A percentile compares a stretch with the other conserved stretches of the same genome.
Evolutionary conservation across 805 yeast species (phyloP).

Genomic region (fission yeast (Schizosaccharomyces pombe)): DNA sequence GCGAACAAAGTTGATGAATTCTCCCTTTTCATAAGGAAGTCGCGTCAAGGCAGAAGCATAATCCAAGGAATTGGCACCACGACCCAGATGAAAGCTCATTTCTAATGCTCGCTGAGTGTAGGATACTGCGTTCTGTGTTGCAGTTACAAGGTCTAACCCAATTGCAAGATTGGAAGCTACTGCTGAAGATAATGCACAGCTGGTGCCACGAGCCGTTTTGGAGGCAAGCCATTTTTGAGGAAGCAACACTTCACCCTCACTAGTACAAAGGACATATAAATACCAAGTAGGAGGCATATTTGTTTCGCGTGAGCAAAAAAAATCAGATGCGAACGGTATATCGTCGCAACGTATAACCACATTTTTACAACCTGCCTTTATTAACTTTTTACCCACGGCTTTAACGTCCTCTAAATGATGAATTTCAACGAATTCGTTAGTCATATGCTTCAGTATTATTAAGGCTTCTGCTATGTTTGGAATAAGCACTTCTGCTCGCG

Average conservation of each 20-base stretch:
- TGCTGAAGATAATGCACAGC: neutral
- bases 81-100: neutral
- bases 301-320: neutral
- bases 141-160: neutral
- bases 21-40: neutral
- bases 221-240: neutral
- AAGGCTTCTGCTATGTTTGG: slow-evolving; percentile 55
- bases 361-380: neutral
- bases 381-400: neutral
- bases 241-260: neutral
- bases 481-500: slow-evolving; percentile 37
- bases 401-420: neutral
- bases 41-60: neutral
- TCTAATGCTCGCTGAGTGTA: neutral
- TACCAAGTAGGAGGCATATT: neutral
- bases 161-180: slow-evolving; percentile 1
- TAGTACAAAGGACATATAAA: neutral
- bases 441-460: slow-evolving; percentile 14
- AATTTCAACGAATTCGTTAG: neutral
- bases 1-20: neutral
- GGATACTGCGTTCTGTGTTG: neutral
- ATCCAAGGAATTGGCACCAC: neutral
- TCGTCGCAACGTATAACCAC: neutral
- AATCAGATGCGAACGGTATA: neutral
- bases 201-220: neutral